Evolutionary conservation across 768 basidiomycete genomes (phyloP), one percentile per base, ranked within the genome.

Genomic region (Lentinula edodes): DNA sequence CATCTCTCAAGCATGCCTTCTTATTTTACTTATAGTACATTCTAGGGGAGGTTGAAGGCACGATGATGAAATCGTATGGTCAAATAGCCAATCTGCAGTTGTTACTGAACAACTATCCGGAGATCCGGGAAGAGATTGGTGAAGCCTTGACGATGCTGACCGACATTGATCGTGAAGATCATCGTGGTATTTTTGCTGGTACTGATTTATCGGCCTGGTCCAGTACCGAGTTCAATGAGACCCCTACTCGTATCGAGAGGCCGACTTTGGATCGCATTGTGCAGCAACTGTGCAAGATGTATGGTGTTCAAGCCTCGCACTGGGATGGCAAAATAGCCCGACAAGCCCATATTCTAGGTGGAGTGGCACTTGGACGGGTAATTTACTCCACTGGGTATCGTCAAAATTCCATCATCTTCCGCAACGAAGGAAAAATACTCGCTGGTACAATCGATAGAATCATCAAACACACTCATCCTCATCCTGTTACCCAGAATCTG

Each of bases 21-120:
- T 35, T 10, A 34, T 5, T 48, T 12, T 23, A n/a, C 46, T 18
- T 45, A 20, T 20, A 18, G 39, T 4, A 28, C 8, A n/a, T 53
- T 35, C 6, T 58, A 61, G 68, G 69, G 13, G 58, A 67, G 42
- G 23, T 66, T 2, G 69, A 70, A 43, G 36, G 10, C 13, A 68
- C 66, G 3, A 64, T 68, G 23, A 53, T 68, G 61, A 20, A 13
- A 12, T 42, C 56, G 5, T 58, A 62, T 10, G 35, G 51, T 15
- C 62, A 65, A 15, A 52, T 23, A 34, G 54, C 63, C n/a, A 69
- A 66, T 45, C 58, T 68, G 46, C 32, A 53, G 6, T 57, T 62
- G 0, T 5, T 69, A 5, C 59, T 69, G 4, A 48, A 64, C 1
- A 58, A 68, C 28, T 56, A 66, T 45, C 39, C 13, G 3, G 38